Evolutionary conservation across 345 rosid genomes (phyloP).

Genomic region (Litchi chinensis): DNA sequence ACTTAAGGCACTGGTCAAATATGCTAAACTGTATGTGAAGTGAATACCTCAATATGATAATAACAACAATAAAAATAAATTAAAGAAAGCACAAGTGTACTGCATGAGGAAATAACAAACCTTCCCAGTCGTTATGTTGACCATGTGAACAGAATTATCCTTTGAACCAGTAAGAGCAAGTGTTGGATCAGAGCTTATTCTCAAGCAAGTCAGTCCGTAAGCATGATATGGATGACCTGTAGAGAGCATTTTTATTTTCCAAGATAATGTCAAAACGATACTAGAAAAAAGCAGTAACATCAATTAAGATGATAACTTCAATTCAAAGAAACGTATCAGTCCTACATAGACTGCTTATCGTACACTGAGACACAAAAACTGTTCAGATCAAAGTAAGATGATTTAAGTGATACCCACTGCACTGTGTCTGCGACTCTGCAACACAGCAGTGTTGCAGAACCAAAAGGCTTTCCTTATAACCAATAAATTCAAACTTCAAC

Average conservation of each 20-base stretch:
- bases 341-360: neutral
- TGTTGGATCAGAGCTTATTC: conserved; percentile 71
- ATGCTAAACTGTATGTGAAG: neutral
- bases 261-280: conserved; percentile 5
- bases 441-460: neutral
- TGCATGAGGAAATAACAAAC: conserved; percentile 35
- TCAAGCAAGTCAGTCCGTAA: conserved; percentile 76
- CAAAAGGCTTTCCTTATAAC: neutral
- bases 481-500: neutral
- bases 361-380: neutral
- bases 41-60: neutral
- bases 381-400: neutral
- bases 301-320: neutral
- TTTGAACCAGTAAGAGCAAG: conserved; percentile 82
- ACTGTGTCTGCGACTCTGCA: conserved; percentile 3
- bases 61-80: neutral
- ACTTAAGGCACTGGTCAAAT: neutral
- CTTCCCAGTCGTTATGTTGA: conserved; percentile 79
- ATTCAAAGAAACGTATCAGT: no score
- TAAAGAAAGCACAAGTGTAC: neutral
- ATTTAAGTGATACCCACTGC: neutral
- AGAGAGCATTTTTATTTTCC: neutral
- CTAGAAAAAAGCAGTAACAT: neutral
- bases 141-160: conserved; percentile 79
- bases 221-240: conserved; percentile 89